phyloP scores from a whole-genome alignment of 164 flowering plant genomes.

The Magnolia changhungtana region DNA sequence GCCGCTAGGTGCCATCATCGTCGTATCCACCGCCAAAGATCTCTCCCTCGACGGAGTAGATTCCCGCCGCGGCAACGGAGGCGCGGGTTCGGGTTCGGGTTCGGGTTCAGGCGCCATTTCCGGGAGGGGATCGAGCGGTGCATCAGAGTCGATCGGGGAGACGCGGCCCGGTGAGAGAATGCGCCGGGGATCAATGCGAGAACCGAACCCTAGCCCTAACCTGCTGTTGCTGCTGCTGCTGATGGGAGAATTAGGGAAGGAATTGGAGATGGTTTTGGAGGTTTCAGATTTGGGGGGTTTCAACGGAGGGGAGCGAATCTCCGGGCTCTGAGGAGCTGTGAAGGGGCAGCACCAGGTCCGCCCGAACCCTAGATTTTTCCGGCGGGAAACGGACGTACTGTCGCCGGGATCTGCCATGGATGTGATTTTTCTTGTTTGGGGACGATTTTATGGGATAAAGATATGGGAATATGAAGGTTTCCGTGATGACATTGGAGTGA shows the following conservation, averaged over 20 bases:
- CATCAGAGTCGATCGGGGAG: slow-evolving; percentile 71
- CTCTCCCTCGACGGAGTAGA: slow-evolving; percentile 3
- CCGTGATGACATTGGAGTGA: slow-evolving; percentile 8
- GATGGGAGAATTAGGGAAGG: slow-evolving; percentile 36
- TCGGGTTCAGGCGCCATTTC: slow-evolving; percentile 13
- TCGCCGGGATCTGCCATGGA: slow-evolving; percentile 29
- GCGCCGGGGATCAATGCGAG: slow-evolving; percentile 59
- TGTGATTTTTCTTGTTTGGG: neutral
- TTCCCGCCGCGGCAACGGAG: neutral
- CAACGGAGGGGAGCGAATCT: slow-evolving; percentile 20
- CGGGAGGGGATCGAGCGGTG: slow-evolving; percentile 18
- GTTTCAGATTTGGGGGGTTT: slow-evolving; percentile 20
- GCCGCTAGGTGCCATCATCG: slow-evolving; percentile 11
- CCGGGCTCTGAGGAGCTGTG: slow-evolving; percentile 61
- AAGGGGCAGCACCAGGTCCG: slow-evolving; percentile 73
- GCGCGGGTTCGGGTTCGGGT: neutral
- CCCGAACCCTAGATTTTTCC: slow-evolving; percentile 23
- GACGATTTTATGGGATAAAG: neutral
- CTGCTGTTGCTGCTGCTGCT: slow-evolving; percentile 34
- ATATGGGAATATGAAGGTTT: neutral
- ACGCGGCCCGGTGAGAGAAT: slow-evolving; percentile 91
- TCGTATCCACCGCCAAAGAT: neutral
- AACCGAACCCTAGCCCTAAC: slow-evolving; percentile 32
- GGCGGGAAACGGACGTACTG: slow-evolving; percentile 15
- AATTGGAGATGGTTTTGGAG: slow-evolving; percentile 23